A percentile compares a stretch with the other conserved stretches of the same genome.
phyloP scores from a whole-genome alignment of 176 grass and related monocot genomes.

The Eleusine indica region DNA sequence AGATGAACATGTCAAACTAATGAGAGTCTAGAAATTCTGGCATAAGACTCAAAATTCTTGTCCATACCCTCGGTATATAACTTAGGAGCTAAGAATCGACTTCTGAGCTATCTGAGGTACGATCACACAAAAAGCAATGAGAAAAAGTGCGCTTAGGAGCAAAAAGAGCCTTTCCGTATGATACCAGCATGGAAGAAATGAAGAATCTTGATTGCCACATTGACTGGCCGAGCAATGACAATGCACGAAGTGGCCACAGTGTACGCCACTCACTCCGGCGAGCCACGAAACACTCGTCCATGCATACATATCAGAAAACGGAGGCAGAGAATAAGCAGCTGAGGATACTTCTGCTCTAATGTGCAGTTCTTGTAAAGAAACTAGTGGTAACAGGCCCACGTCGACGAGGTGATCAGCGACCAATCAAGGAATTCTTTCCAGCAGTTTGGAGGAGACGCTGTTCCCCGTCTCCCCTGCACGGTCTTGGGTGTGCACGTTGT shows the following conservation, averaged over 20 bases:
- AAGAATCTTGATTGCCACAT: not conserved
- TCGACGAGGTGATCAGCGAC: not conserved
- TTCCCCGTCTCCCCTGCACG: not conserved
- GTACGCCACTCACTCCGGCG: too few species aligned
- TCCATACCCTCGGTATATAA: not conserved
- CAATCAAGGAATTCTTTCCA: not conserved
- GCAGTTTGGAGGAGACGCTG: not conserved
- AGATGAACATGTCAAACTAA: too few species aligned
- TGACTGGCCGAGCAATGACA: not conserved
- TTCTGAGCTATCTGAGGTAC: not conserved
- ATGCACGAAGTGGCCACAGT: not conserved
- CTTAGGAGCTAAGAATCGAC: not conserved
- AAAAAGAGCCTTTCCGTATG: not conserved
- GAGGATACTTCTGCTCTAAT: not conserved
- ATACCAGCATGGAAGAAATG: not conserved
- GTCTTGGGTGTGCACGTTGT: not conserved
- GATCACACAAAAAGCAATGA: not conserved
- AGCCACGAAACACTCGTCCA: too few species aligned
- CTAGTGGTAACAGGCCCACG: too few species aligned
- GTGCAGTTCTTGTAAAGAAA: not conserved
- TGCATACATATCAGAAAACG: too few species aligned
- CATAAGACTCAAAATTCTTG: not conserved
- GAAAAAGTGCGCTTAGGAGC: not conserved
- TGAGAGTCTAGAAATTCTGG: too few species aligned
- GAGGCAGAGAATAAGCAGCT: too few species aligned